Base-by-base conservation (phyloP, 2,329 filamentous ascomycete genomes). In the Teratosphaeriaceae sp. region DNA sequence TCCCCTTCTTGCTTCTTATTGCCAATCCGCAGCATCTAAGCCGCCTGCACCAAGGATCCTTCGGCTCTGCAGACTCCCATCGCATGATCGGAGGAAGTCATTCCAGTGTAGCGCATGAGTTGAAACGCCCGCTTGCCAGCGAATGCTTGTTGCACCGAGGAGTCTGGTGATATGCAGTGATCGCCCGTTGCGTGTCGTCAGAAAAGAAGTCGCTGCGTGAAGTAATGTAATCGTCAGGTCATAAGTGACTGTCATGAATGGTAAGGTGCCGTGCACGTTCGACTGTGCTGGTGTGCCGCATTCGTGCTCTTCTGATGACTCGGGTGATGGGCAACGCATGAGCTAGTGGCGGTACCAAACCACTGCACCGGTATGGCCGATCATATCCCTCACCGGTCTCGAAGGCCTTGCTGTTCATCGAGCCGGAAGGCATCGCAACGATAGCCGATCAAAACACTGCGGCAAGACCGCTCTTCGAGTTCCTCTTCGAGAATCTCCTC, bases 381-480 rank as follows among this genome's bases (percentile, higher is more conserved):
- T n/a, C n/a, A n/a, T n/a, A n/a, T n/a, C n/a, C n/a, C n/a, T n/a
- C n/a, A n/a, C n/a, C n/a, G n/a, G n/a, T n/a, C n/a, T n/a, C n/a
- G n/a, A n/a, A n/a, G n/a, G n/a, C n/a, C n/a, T n/a, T n/a, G n/a
- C n/a, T n/a, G n/a, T n/a, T n/a, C n/a, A n/a, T n/a, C n/a, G n/a
- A n/a, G n/a, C n/a, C n/a, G n/a, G n/a, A n/a, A n/a, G n/a, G n/a
- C n/a, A n/a, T n/a, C n/a, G n/a, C n/a, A n/a, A n/a, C n/a, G n/a
- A n/a, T n/a, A n/a, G n/a, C n/a, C 35, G 13, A 38, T 20, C 54
- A 94, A 61, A 96, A 95, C 39, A 87, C 85, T 38, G 89, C 85
- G 21, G 88, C 88, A 38, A 95, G 76, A n/a, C 90, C 89, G 63
- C 88, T 95, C 68, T 94, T 94, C 13, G 86, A 94, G 67, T 95